These are phyloP conservation scores for Nakaseomyces delphensis DNA, from an alignment of 1,139 yeast genomes.

Conservation along the genomic window DNA sequence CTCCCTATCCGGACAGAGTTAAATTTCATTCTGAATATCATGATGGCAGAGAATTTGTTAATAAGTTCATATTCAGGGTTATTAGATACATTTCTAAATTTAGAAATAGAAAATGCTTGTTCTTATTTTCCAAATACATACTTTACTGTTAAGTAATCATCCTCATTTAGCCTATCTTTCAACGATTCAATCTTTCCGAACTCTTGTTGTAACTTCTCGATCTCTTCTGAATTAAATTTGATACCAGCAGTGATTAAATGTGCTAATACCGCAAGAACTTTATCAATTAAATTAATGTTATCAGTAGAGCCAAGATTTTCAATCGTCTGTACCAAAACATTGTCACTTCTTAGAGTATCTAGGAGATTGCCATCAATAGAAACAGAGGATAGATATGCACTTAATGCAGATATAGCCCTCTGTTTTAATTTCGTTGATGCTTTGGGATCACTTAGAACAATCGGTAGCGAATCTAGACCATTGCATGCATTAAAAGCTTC, in stretches of 20 bases:
- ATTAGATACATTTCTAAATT: background rate
- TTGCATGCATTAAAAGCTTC: constrained; percentile 43
- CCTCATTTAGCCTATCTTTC: constrained; percentile 44
- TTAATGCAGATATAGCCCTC: constrained; percentile 48
- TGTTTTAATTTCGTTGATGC: constrained; percentile 38
- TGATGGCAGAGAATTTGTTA: background rate
- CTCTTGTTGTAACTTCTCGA: constrained; percentile 35
- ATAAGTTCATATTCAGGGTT: background rate
- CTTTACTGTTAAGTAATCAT: constrained; percentile 45
- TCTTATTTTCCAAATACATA: constrained; percentile 32
- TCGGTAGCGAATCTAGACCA: constrained; percentile 54
- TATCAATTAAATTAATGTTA: constrained; percentile 50
- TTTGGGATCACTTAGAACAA: constrained; percentile 20
- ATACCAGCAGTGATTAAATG: constrained; percentile 42
- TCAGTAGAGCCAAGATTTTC: constrained; percentile 35
- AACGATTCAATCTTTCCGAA: constrained; percentile 37
- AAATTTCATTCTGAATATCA: background rate
- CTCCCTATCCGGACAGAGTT: no score
- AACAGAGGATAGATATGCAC: constrained; percentile 50
- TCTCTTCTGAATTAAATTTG: constrained; percentile 43
- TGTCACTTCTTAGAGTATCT: constrained; percentile 37
- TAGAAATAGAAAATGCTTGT: background rate
- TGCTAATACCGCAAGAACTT: constrained; percentile 46
- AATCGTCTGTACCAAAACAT: constrained; percentile 36
- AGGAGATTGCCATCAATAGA: constrained; percentile 32